phyloP scores from a whole-genome alignment of 164 flowering plant species.

The Vitis rupestris region DNA sequence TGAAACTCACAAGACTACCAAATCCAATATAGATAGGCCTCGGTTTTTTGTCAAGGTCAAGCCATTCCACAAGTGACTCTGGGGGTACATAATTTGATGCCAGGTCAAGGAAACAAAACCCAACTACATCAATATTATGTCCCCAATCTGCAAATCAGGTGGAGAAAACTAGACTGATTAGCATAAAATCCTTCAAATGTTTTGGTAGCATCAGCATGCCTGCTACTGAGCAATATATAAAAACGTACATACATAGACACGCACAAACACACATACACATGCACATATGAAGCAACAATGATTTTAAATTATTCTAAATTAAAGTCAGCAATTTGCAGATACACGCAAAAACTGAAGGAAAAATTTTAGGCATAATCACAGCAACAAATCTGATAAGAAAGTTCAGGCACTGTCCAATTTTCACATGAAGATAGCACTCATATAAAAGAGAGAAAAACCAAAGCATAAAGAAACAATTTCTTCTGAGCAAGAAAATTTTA shows the following conservation, averaged over 20 bases:
- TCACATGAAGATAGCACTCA: neutral
- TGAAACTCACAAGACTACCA: constrained; percentile 59
- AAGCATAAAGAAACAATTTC: too few species aligned
- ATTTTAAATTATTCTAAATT: neutral
- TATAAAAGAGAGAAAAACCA: too few species aligned
- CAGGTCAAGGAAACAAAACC: constrained; percentile 66
- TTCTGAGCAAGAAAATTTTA: too few species aligned
- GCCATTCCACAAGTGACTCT: constrained; percentile 51
- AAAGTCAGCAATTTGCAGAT: neutral
- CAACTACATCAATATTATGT: constrained; percentile 57
- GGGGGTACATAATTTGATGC: constrained; percentile 65
- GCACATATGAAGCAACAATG: neutral
- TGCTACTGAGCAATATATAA: neutral
- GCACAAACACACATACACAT: too few species aligned
- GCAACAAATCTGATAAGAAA: neutral
- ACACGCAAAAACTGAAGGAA: neutral
- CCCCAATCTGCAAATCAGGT: constrained; percentile 57
- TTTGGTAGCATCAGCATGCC: neutral
- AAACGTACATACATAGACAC: too few species aligned
- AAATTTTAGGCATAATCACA: too few species aligned
- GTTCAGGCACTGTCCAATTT: neutral
- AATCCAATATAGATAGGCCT: constrained; percentile 62
- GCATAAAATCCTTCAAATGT: neutral
- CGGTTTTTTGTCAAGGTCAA: constrained; percentile 28
- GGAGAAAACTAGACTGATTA: neutral